Evolutionary conservation across 192 early-diverging fungal species (phyloP).

Genomic region (Linderina pennispora): DNA sequence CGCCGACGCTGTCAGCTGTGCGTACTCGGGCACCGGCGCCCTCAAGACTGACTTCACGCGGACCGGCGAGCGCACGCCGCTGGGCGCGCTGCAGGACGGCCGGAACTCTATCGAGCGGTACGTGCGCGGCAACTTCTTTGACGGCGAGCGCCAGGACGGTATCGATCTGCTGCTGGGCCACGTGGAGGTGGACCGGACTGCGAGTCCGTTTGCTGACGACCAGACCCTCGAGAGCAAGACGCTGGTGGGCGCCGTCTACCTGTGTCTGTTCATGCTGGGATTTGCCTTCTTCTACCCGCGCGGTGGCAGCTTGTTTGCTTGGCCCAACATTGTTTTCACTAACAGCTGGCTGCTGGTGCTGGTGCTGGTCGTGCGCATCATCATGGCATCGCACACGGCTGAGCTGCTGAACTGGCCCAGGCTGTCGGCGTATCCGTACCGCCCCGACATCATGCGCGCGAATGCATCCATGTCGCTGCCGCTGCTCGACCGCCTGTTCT

Average conservation of each 20-base stretch:
- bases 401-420: slow-evolving; percentile 51
- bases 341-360: slow-evolving; percentile 32
- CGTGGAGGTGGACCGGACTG: slow-evolving; percentile 34
- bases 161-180: slow-evolving; percentile 84
- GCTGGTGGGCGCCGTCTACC: slow-evolving; percentile 43
- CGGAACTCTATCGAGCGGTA: slow-evolving; percentile 81
- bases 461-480: slow-evolving; percentile 32
- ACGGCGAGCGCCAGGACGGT: slow-evolving; percentile 89
- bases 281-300: slow-evolving; percentile 49
- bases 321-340: slow-evolving; percentile 26
- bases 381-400: slow-evolving; percentile 31
- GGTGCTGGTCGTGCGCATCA: slow-evolving; percentile 23
- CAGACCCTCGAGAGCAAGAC: slow-evolving; percentile 54
- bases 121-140: slow-evolving; percentile 90
- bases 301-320: slow-evolving; percentile 30
- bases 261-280: slow-evolving; percentile 46
- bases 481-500: slow-evolving; percentile 28
- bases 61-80: slow-evolving; percentile 82
- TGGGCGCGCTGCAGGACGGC: slow-evolving; percentile 77
- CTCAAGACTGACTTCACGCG: slow-evolving; percentile 97
- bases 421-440: slow-evolving; percentile 29
- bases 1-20: slow-evolving; percentile 83
- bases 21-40: slow-evolving; percentile 95
- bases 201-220: slow-evolving; percentile 51
- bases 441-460: slow-evolving; percentile 27